Evolutionary conservation across 768 basidiomycete genomes (phyloP).

Genomic region (Royoungia palumana): DNA sequence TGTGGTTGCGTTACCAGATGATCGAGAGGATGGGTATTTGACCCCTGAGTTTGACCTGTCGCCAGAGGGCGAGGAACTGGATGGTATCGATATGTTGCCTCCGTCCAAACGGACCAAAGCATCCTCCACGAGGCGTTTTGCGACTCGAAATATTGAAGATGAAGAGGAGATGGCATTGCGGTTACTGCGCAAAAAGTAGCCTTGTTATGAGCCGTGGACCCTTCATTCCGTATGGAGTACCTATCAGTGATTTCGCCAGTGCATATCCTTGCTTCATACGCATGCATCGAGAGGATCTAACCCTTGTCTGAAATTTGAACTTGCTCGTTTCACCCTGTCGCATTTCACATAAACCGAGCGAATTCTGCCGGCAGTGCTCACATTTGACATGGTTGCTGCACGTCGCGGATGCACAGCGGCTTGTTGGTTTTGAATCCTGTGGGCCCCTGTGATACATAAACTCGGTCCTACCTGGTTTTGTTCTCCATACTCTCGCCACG

Average conservation of each 20-base stretch:
- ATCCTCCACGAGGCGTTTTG: slow-evolving; percentile 21
- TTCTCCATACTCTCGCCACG: background rate
- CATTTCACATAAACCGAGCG: slow-evolving; percentile 1
- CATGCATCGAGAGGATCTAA: slow-evolving; percentile 5
- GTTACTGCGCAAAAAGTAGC: slow-evolving; percentile 42
- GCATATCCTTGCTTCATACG: background rate
- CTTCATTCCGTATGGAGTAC: background rate
- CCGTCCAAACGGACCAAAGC: slow-evolving; percentile 32
- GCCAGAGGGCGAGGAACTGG: slow-evolving; percentile 36
- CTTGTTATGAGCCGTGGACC: slow-evolving; percentile 1
- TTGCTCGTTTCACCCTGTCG: no score
- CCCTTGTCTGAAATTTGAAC: background rate
- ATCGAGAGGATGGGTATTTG: slow-evolving; percentile 67
- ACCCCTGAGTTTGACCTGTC: slow-evolving; percentile 67
- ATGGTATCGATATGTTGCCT: slow-evolving; percentile 22
- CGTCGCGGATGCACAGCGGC: no score
- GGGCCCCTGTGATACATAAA: slow-evolving; percentile 6
- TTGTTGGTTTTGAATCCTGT: slow-evolving; percentile 7
- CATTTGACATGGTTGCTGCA: no score
- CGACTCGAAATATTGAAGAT: slow-evolving; percentile 40
- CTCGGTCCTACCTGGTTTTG: background rate
- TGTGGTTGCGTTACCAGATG: slow-evolving; percentile 35
- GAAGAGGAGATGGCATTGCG: slow-evolving; percentile 65
- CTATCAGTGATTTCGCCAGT: background rate
- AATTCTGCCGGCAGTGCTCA: no score